Conservation (phyloP, 2,329 filamentous ascomycete species). For the Diplocarpon rosae region DNA sequence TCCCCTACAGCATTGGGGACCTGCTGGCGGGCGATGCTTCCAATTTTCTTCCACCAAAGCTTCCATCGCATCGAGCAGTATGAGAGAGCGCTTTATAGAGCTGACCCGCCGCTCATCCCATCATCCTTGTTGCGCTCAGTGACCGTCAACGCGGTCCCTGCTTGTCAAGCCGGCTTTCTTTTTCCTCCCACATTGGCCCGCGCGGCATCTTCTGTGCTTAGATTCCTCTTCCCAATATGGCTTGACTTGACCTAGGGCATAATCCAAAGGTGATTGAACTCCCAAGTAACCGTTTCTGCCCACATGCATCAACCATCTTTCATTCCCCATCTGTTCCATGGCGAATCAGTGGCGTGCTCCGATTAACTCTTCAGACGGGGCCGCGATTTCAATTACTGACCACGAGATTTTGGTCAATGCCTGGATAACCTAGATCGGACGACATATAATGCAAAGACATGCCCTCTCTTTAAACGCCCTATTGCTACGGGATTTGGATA, state of each 20-base stretch:
- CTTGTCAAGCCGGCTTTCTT: background rate
- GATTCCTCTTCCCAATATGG: conserved; percentile 14
- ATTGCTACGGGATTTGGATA: conserved; percentile 13
- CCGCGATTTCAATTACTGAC: conserved; percentile 24
- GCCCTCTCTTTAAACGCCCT: conserved; percentile 12
- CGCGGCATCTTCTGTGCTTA: conserved; percentile 13
- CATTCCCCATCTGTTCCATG: conserved; percentile 38
- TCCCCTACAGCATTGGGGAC: background rate
- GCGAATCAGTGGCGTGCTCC: conserved; percentile 38
- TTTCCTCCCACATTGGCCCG: conserved; percentile 4
- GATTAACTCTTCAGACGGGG: conserved; percentile 32
- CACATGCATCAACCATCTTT: conserved; percentile 22
- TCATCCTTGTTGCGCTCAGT: background rate
- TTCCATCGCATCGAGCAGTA: conserved; percentile 2
- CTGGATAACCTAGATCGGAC: conserved; percentile 22
- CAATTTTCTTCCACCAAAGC: background rate
- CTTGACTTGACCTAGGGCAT: conserved; percentile 15
- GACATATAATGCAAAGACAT: conserved; percentile 27
- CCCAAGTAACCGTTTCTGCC: conserved; percentile 11
- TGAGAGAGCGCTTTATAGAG: background rate
- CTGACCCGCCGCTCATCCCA: background rate
- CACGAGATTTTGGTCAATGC: conserved; percentile 23
- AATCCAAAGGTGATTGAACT: conserved; percentile 15
- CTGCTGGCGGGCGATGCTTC: conserved; percentile 2
- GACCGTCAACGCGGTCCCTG: background rate